These are phyloP conservation scores for Cyberlindnera bimundalis DNA, from an alignment of 805 yeast species.

Conservation along the genomic window DNA sequence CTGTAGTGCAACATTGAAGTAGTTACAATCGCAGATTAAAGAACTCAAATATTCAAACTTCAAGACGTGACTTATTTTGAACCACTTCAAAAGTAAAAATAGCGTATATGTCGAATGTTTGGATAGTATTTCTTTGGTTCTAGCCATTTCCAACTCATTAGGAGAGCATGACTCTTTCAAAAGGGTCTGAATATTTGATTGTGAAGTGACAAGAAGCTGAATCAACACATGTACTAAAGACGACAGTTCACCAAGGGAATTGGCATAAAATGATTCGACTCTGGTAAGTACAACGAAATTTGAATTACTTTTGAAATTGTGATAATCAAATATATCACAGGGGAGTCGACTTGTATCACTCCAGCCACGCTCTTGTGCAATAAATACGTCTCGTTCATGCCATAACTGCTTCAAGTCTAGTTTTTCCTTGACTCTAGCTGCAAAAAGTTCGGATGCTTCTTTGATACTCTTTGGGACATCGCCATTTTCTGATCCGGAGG, in stretches of 20 bases:
- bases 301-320: constrained; percentile 12
- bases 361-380: constrained; percentile 73
- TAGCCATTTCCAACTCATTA: constrained; percentile 24
- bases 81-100: constrained; percentile 63
- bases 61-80: constrained; percentile 69
- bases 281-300: constrained; percentile 39
- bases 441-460: constrained; percentile 73
- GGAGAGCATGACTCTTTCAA: constrained; percentile 24
- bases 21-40: constrained; percentile 71
- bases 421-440: constrained; percentile 58
- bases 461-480: constrained; percentile 67
- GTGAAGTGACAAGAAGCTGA: constrained; percentile 48
- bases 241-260: constrained; percentile 51
- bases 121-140: constrained; percentile 60
- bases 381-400: constrained; percentile 65
- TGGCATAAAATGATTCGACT: constrained; percentile 58
- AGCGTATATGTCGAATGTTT: constrained; percentile 57
- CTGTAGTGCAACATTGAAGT: constrained; percentile 25
- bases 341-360: constrained; percentile 9
- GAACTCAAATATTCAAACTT: constrained; percentile 75
- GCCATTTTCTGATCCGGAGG: constrained; percentile 34
- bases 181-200: constrained; percentile 1
- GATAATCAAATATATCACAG: constrained; percentile 33
- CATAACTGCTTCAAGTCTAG: constrained; percentile 69
- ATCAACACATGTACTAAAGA: constrained; percentile 63